Percentiles rank a stretch among this genome's conserved stretches.
phyloP scores from a whole-genome alignment of 192 early-diverging fungal species.

The Mortierella antarctica region DNA sequence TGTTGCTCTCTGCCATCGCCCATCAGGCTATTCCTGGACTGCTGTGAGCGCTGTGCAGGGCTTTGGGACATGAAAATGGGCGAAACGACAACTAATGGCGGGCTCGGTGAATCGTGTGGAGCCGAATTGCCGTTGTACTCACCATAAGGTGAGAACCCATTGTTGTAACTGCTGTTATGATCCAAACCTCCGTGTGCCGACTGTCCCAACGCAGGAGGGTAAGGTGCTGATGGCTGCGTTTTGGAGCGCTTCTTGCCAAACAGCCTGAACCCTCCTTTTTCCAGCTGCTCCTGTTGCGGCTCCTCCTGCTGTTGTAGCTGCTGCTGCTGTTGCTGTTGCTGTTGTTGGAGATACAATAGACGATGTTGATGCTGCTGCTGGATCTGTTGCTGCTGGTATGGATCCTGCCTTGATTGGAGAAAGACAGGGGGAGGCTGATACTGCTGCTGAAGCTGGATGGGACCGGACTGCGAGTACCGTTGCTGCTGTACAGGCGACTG shows the following conservation, averaged over 20 bases:
- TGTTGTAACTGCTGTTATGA: background rate
- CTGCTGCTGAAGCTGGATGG: background rate
- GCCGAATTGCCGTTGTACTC: background rate
- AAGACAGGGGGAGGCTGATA: background rate
- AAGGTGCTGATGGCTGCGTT: conserved; percentile 36
- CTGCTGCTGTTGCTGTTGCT: conserved; percentile 8
- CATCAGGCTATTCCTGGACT: background rate
- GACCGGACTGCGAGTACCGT: background rate
- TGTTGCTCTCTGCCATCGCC: background rate
- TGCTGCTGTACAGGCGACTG: background rate
- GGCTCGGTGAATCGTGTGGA: conserved; percentile 5
- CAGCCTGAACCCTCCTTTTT: conserved; percentile 30
- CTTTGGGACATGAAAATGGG: conserved; percentile 22
- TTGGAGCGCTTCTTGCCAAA: conserved; percentile 53
- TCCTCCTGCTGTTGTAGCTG: conserved; percentile 3
- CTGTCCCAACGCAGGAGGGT: conserved; percentile 32
- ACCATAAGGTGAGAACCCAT: background rate
- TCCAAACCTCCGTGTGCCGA: background rate
- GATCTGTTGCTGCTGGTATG: background rate
- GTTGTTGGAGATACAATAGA: background rate
- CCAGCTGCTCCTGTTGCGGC: background rate
- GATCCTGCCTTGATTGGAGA: conserved; percentile 7
- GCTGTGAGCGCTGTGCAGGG: background rate
- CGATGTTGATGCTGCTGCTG: conserved; percentile 15
- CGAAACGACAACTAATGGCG: conserved; percentile 3